These are phyloP conservation scores for Madurella fahalii DNA, from an alignment of 2,329 filamentous ascomycete species.

Conservation along the genomic window DNA sequence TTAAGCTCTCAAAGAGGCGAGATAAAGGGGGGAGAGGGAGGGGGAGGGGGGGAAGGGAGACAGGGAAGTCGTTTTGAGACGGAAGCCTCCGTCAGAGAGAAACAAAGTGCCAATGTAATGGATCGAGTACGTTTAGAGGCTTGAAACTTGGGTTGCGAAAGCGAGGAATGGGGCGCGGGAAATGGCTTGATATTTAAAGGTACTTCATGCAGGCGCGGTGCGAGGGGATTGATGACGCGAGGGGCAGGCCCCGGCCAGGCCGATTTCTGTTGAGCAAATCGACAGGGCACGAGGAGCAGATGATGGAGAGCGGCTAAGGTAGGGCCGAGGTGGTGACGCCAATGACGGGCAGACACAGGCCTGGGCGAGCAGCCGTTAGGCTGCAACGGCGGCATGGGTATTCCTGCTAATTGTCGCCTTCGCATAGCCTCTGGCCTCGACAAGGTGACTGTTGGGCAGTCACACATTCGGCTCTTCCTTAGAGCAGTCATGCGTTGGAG, in stretches of 20 bases:
- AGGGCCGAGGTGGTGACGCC: background rate
- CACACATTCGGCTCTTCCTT: conserved; percentile 23
- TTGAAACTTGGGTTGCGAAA: background rate
- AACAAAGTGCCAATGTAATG: no score
- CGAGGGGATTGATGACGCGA: conserved; percentile 11
- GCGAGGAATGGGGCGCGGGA: background rate
- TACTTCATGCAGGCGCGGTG: background rate
- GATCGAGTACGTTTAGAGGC: background rate
- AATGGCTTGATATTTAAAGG: conserved; percentile 8
- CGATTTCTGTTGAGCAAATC: conserved; percentile 12
- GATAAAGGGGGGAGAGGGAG: background rate
- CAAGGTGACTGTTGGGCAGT: conserved; percentile 25
- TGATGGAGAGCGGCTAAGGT: background rate
- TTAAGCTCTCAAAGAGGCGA: conserved; percentile 2
- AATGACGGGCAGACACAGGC: background rate
- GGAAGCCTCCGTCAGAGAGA: no score
- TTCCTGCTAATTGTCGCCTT: background rate
- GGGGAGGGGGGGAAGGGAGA: background rate
- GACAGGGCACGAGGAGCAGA: background rate
- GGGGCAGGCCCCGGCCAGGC: conserved; percentile 7
- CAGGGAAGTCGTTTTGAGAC: background rate
- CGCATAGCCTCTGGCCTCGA: conserved; percentile 3
- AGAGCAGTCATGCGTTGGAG: conserved; percentile 22
- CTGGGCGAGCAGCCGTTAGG: conserved; percentile 9
- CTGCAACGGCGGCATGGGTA: conserved; percentile 10